Percentiles rank a stretch among this genome's conserved stretches.
Evolutionary conservation across 192 early-diverging fungal genomes (phyloP).

Genomic region (Backusella australiensis): DNA sequence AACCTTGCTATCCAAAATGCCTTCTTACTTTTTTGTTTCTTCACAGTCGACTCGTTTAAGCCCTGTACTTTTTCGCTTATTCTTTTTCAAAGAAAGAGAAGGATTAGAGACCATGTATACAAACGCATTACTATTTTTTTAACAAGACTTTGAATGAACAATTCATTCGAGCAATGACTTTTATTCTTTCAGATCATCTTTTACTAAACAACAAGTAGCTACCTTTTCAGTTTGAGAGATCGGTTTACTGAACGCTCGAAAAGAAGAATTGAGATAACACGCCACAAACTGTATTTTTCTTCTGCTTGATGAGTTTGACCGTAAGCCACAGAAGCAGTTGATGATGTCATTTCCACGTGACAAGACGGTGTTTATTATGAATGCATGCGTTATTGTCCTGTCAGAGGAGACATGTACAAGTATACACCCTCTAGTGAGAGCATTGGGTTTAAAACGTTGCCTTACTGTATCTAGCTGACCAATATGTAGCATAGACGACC

Average conservation of each 20-base stretch:
- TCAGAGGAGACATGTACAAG: too few species aligned
- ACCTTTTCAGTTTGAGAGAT: slow-evolving; percentile 12
- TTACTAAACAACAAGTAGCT: neutral
- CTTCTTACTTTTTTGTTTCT: slow-evolving; percentile 9
- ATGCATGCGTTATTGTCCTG: too few species aligned
- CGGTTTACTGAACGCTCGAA: neutral
- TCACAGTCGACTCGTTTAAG: slow-evolving; percentile 11
- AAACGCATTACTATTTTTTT: neutral
- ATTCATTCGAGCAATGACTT: neutral
- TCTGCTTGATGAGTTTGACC: neutral
- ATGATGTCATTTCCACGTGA: slow-evolving; percentile 6
- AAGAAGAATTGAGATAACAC: slow-evolving; percentile 7
- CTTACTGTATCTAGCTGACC: too few species aligned
- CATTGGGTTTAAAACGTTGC: too few species aligned
- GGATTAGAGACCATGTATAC: slow-evolving; percentile 1
- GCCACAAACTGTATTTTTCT: neutral
- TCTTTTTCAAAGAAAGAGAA: slow-evolving; percentile 1
- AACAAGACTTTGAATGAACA: slow-evolving; percentile 8
- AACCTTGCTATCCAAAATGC: neutral
- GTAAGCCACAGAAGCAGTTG: neutral
- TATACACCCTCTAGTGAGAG: too few species aligned
- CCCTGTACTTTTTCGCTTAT: slow-evolving; percentile 7
- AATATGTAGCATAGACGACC: too few species aligned
- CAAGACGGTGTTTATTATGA: neutral
- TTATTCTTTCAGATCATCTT: neutral